Evolutionary conservation across 2,329 filamentous ascomycete species (phyloP), one percentile per base, ranked within the genome.

Genomic region (Metarhizium humberi): DNA sequence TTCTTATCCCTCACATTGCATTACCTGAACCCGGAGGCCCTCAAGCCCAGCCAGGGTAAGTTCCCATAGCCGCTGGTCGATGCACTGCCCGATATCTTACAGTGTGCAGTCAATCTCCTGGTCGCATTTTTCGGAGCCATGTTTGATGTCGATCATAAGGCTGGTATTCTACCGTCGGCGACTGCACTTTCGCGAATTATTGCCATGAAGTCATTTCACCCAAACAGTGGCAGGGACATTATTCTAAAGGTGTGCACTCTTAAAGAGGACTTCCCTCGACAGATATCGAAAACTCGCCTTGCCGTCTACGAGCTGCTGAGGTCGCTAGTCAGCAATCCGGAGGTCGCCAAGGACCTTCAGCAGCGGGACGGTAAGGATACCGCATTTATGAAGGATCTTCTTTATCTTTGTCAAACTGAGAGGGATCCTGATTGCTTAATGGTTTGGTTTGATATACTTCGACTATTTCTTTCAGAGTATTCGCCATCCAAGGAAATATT

Each of bases 91-190:
- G 3, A 7, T 18, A 14, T 52, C 55, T 58, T 25, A 58, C 50
- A 29, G 6, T 10, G 3, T 10, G 11, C 51, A 73, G 71, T 79
- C 36, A 74, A 75, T 51, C 64, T 79, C 0, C 64, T 80, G 8
- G 69, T 81, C 30, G 69, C 71, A 40, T 84, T 82, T 68, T 84
- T 84, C 55, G 75, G 77, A 14, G 76, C 78, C 56, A 79, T 83
- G 72, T 83, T 82, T 59, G 77, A 77, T 2, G 75, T 79, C 53
- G 80, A 83, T 59, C 79, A 82, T 67, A 79, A 79, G 62, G 79
- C 78, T n/a, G 80, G 80, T 45, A 76, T 83, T 55, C 68, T 78
- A 47, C 74, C 80, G 1, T 79, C 80, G 2, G 71, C 78, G 3
- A 77, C 74, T 48, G 79, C 80, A 1, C 66, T 83, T n/a, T 70